phyloP scores from a whole-genome alignment of 371 early-diverging fungal species.

The Zychaea mexicana region DNA sequence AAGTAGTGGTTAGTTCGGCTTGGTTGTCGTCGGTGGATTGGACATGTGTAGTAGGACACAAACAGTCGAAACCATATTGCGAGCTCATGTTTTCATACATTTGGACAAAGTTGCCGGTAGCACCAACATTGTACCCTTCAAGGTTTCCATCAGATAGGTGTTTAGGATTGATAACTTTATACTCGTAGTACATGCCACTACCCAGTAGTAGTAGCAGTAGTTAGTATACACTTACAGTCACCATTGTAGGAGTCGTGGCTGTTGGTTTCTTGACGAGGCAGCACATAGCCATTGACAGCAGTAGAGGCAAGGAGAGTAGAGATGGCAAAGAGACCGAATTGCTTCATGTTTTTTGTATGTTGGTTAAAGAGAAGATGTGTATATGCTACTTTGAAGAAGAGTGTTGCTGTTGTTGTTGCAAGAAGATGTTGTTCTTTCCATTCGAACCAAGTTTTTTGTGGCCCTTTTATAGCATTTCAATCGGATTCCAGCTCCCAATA shows the following conservation, averaged over 20 bases:
- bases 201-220: background rate
- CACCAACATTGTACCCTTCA: background rate
- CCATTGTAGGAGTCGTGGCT: too few relatives aligned
- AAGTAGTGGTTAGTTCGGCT: background rate
- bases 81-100: background rate
- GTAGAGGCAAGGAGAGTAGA: background rate
- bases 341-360: background rate
- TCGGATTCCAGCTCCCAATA: too few relatives aligned
- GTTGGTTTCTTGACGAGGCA: background rate
- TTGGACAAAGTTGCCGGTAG: background rate
- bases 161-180: too few relatives aligned
- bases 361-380: background rate
- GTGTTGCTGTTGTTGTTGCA: too few relatives aligned
- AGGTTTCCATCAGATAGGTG: too few relatives aligned
- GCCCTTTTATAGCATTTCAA: too few relatives aligned
- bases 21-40: background rate
- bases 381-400: too few relatives aligned
- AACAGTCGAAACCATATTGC: background rate
- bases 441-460: too few relatives aligned
- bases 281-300: background rate
- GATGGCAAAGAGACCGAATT: background rate
- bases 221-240: background rate
- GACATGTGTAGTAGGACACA: background rate
- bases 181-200: too few relatives aligned
- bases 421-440: background rate